Base-by-base conservation (phyloP, 768 basidiomycete species). In the Brasilioporus rufonigricans region DNA sequence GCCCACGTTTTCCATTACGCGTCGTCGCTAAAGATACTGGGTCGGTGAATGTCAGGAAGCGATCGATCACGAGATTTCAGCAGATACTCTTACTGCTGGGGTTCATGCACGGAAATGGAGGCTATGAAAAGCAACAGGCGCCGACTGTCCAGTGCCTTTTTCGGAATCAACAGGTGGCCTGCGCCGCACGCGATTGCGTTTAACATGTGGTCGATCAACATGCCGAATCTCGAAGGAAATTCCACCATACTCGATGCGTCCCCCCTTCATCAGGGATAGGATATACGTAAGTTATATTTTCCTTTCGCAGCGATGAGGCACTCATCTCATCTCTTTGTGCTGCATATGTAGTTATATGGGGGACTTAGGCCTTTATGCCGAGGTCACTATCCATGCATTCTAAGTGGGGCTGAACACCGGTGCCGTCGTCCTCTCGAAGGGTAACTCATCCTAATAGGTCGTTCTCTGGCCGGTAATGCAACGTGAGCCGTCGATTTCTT, bases 11-110 rank as follows among this genome's bases (percentile, higher is more conserved):
- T 11, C 49, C 57, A 2, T 56, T 61, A 21, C 52, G 18, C 10
- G 36, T 59, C 8, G 48, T 35, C 26, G 54, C 48, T 1, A 59
- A 59, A 44, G 50, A n/a, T 61, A 61, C 18, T 50, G 57, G 48
- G 21, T 44, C 9, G 13, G 24, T 21, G 44, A 49, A 8, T 18
- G 12, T 13, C 36, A 24, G 19, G 50, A n/a, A 47, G 19, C 16
- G 4, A 23, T 4, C 2, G 45, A 44, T 24, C 10, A 7, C 14
- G 26, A 24, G 46, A 21, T 13, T 5, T 8, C 14, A 16, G 23
- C 12, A 1, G 31, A 53, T 14, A 24, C 11, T 4, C 21, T 33
- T n/a, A n/a, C 24, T 48, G 14, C 44, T 50, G 8, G 29, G 55
- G 16, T 59, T 59, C 21, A 16, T 45, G 12, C 53, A 58, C 10